phyloP scores from a whole-genome alignment of 2,329 filamentous ascomycete species.

The Raffaelea ambrosiae region DNA sequence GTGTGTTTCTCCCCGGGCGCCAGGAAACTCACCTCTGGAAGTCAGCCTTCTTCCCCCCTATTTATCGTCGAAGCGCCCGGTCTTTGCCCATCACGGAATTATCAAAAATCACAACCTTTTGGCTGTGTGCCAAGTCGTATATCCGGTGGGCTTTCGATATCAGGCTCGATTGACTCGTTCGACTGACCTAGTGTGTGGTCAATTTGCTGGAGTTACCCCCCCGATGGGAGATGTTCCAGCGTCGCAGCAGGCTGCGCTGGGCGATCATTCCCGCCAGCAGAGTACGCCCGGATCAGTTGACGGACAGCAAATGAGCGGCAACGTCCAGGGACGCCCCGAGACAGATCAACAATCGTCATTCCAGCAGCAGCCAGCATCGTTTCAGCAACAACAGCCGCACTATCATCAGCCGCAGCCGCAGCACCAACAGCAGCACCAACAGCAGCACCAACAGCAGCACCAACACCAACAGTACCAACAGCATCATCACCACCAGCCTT shows the following conservation, averaged over 20 bases:
- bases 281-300: neutral
- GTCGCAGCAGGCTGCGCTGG: neutral
- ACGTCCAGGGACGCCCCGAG: neutral
- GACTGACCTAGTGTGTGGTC: neutral
- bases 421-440: neutral
- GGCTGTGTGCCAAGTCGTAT: too few relatives aligned
- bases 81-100: too few relatives aligned
- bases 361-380: neutral
- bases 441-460: neutral
- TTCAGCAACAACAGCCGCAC: neutral
- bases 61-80: too few relatives aligned
- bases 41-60: too few relatives aligned
- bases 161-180: neutral
- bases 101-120: too few relatives aligned
- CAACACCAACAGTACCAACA: neutral
- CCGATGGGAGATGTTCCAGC: slow-evolving; percentile 1
- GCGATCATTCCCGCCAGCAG: neutral
- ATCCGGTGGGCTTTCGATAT: neutral
- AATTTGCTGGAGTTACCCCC: neutral
- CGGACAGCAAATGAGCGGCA: neutral
- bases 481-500: neutral
- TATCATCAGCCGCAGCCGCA: neutral
- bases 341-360: neutral
- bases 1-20: too few relatives aligned
- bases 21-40: too few relatives aligned